phyloP scores from a whole-genome alignment of 495 filamentous ascomycete genomes.

The Aspergillus biplanus region DNA sequence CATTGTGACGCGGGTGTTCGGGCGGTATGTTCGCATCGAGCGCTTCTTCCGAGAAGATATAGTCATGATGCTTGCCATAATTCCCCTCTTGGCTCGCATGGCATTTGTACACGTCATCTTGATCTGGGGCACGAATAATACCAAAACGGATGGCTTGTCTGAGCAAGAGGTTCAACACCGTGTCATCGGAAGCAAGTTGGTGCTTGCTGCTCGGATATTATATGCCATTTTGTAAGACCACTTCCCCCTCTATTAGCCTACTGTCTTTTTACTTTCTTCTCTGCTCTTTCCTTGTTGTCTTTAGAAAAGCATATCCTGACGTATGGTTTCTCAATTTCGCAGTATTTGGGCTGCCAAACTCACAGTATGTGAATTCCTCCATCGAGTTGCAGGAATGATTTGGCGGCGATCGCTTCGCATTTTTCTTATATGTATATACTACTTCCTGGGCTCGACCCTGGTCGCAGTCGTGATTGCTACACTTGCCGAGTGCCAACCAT shows the following conservation, averaged over 20 bases:
- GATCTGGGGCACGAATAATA: constrained; percentile 87
- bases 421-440: constrained; percentile 69
- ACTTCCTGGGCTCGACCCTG: constrained; percentile 76
- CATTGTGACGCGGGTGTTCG: constrained; percentile 74
- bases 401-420: constrained; percentile 74
- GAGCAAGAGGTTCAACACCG: constrained; percentile 44
- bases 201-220: constrained; percentile 55
- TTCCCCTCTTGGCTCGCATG: constrained; percentile 84
- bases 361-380: constrained; percentile 88
- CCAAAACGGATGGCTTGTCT: constrained; percentile 44
- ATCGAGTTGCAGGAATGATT: constrained; percentile 67
- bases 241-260: neutral
- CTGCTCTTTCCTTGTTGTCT: neutral
- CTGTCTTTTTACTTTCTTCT: neutral
- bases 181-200: constrained; percentile 56
- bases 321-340: neutral
- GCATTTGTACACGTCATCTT: constrained; percentile 84
- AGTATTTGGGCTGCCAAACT: constrained; percentile 93
- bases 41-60: constrained; percentile 85
- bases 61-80: constrained; percentile 75
- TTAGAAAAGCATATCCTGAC: constrained; percentile 5
- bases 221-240: constrained; percentile 60
- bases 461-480: constrained; percentile 78
- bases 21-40: constrained; percentile 81
- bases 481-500: constrained; percentile 83